A percentile compares a stretch with the other conserved stretches of the same genome.
Conservation (phyloP, 495 filamentous ascomycete species). For the Penicillium dipodomyicola region DNA sequence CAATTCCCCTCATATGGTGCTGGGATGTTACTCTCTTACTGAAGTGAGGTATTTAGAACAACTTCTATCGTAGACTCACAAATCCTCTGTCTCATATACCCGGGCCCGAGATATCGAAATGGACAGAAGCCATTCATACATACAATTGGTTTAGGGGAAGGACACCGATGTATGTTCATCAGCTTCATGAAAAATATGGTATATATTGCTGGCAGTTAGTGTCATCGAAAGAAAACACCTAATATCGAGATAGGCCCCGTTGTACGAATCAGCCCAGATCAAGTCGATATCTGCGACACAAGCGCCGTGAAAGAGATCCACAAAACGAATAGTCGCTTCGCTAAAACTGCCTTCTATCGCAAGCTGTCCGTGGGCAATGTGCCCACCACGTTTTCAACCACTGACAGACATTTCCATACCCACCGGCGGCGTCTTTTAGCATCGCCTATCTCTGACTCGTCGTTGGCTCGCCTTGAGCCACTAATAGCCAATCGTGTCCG, state of each 20-base stretch:
- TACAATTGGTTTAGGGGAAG: slow-evolving; percentile 35
- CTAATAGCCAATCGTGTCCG: slow-evolving; percentile 28
- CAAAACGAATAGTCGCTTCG: slow-evolving; percentile 29
- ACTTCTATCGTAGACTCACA: slow-evolving; percentile 12
- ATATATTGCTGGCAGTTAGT: background rate
- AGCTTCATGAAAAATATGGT: slow-evolving; percentile 46
- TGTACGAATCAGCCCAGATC: slow-evolving; percentile 38
- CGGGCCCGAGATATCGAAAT: slow-evolving; percentile 33
- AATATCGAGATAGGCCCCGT: slow-evolving; percentile 33
- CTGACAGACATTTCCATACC: slow-evolving; percentile 31
- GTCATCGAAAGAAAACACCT: slow-evolving; percentile 3
- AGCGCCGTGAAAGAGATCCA: slow-evolving; percentile 40
- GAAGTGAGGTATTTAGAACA: slow-evolving; percentile 4
- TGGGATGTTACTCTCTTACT: background rate
- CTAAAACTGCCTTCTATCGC: slow-evolving; percentile 27
- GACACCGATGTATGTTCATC: slow-evolving; percentile 38
- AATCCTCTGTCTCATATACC: slow-evolving; percentile 22
- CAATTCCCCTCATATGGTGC: background rate
- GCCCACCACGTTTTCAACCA: slow-evolving; percentile 36
- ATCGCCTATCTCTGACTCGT: slow-evolving; percentile 40
- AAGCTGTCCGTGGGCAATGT: slow-evolving; percentile 12
- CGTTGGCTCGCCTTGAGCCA: slow-evolving; percentile 27
- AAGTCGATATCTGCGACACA: slow-evolving; percentile 41
- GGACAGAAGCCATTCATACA: slow-evolving; percentile 30
- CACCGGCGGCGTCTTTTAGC: slow-evolving; percentile 35